Conservation (phyloP, 1,139 yeast genomes). For the Lodderomyces parapsilosis region DNA sequence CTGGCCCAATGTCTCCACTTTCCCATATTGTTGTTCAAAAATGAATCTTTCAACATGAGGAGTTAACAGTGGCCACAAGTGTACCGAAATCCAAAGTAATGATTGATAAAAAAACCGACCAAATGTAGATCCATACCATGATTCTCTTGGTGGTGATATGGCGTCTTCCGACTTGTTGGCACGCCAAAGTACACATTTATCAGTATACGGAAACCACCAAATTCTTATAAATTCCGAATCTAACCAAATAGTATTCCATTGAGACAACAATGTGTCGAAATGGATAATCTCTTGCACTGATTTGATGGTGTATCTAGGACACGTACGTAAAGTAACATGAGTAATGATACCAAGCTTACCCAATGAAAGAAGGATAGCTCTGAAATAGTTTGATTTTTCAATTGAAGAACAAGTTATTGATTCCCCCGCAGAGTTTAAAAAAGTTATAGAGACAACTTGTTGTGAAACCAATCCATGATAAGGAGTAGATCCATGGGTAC, state of each 20-base stretch:
- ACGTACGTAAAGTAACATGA: slow-evolving; percentile 80
- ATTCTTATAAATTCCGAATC: slow-evolving; percentile 87
- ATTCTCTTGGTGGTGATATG: slow-evolving; percentile 62
- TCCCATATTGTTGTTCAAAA: slow-evolving; percentile 81
- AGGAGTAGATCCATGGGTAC: slow-evolving; percentile 95
- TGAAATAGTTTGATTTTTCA: slow-evolving; percentile 67
- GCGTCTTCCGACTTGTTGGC: slow-evolving; percentile 71
- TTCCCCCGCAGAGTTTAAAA: slow-evolving; percentile 74
- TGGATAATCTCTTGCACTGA: slow-evolving; percentile 80
- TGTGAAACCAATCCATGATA: slow-evolving; percentile 89
- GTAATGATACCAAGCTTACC: slow-evolving; percentile 93
- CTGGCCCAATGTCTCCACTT: slow-evolving; percentile 62
- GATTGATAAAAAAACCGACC: slow-evolving; percentile 81
- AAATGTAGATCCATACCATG: slow-evolving; percentile 82
- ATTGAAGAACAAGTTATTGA: slow-evolving; percentile 66
- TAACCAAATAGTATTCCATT: slow-evolving; percentile 80
- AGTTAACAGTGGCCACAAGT: slow-evolving; percentile 68
- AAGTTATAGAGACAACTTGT: slow-evolving; percentile 74
- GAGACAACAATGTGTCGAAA: slow-evolving; percentile 65
- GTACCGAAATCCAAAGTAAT: slow-evolving; percentile 76
- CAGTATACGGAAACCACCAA: slow-evolving; percentile 98
- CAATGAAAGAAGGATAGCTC: slow-evolving; percentile 81
- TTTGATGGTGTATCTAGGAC: slow-evolving; percentile 80
- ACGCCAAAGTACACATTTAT: slow-evolving; percentile 86
- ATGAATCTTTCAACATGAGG: slow-evolving; percentile 84